Base-by-base conservation (phyloP, 176 grass and related monocot genomes). In the Aegilops tauschii region DNA sequence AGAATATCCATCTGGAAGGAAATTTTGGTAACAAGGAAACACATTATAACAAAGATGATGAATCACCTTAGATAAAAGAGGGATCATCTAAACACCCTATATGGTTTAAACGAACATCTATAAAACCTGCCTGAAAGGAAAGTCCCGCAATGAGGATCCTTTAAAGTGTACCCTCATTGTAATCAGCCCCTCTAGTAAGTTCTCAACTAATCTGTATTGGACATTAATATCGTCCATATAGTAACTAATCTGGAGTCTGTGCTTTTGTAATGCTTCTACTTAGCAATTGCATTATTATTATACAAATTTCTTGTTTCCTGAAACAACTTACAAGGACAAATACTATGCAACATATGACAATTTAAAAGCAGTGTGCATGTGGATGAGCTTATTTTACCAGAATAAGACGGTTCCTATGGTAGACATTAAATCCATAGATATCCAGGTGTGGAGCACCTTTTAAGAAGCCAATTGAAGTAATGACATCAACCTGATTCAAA, bases 391-490 rank as follows among this genome's bases (percentile, higher is more conserved):
- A 67, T 73, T 44, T 77, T 90, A 95, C 93, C 93, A 95, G 73
- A 84, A 95, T 86, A 77, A 95, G 90, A 40, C 88, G 90, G 36
- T 95, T 95, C 63, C 73, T 95, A 28, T 95, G 88, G 82, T 95
- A 95, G 79, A 95, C 61, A 82, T 73, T 86, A 92, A 95, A 95
- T 79, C 93, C 93, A 82, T 89, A 81, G 50, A 95, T 83, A 69
- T 90, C 70, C 59, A 92, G 85, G 36, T 76, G 16, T 86, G 93
- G 90, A 84, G 93, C 93, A 78, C 86, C 93, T 69, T 78, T 88
- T 81, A 95, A 88, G 86, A 85, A 95, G 80, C 93, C 93, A 89
- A 92, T 89, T 58, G 85, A 87, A 61, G 93, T 95, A 69, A 86
- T 75, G 63, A 90, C 86, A 81, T 87, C 88, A 78, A 37, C 80